A percentile compares a stretch with the other conserved stretches of the same genome.
These are phyloP conservation scores for Dipteronia dyeriana DNA, from an alignment of 345 rosid genomes.

Conservation along the genomic window DNA sequence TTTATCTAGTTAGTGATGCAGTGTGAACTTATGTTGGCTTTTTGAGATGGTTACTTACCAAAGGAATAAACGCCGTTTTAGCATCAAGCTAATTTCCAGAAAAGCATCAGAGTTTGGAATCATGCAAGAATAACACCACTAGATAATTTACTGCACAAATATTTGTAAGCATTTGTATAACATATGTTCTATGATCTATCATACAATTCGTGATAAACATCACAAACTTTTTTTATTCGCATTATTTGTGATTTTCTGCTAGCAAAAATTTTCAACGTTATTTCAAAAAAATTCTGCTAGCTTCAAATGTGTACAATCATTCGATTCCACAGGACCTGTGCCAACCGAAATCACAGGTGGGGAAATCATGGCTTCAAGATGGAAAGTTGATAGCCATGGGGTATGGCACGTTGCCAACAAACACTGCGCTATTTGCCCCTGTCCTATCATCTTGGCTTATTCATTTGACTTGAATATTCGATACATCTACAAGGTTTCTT, in stretches of 20 bases:
- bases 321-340: neutral
- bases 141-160: neutral
- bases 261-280: neutral
- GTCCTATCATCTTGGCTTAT: neutral
- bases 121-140: neutral
- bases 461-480: slow-evolving; percentile 5
- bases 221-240: neutral
- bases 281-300: no score
- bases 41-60: neutral
- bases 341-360: neutral
- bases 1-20: neutral
- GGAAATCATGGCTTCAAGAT: neutral
- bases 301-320: neutral
- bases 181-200: neutral
- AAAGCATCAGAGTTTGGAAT: neutral
- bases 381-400: neutral
- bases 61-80: no score
- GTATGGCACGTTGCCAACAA: neutral
- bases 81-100: neutral
- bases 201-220: neutral
- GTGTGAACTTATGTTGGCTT: slow-evolving; percentile 6
- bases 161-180: neutral
- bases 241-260: neutral
- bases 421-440: neutral
- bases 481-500: slow-evolving; percentile 17